phyloP scores from a whole-genome alignment of 176 grass and related monocot species.

The Aegilops umbellulata region DNA sequence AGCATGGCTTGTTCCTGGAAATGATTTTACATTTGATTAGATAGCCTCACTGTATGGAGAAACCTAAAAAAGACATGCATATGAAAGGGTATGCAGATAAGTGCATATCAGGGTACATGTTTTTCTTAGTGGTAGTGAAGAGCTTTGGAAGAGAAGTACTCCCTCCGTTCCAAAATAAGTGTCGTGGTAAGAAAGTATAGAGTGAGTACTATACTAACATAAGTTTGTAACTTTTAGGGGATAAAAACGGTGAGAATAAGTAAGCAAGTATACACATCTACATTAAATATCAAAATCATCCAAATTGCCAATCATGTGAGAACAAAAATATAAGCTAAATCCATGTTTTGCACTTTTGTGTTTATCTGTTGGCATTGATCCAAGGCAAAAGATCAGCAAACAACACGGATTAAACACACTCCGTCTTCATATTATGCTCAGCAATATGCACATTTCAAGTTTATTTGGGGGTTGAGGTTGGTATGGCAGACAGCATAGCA shows the following conservation, averaged over 20 bases:
- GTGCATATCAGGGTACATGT: neutral
- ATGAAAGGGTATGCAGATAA: neutral
- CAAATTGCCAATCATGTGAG: neutral
- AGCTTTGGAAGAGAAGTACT: neutral
- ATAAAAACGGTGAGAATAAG: neutral
- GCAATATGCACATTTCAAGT: neutral
- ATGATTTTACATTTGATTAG: neutral
- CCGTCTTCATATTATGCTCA: neutral
- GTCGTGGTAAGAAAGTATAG: neutral
- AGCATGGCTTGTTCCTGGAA: neutral
- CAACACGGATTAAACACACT: neutral
- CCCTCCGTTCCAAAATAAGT: no score
- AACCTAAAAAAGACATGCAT: neutral
- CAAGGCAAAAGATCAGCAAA: neutral
- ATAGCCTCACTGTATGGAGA: slow-evolving; percentile 3
- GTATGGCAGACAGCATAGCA: neutral
- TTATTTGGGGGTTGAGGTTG: neutral
- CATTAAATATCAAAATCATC: neutral
- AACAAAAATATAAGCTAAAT: neutral
- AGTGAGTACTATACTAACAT: neutral
- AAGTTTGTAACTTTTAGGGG: neutral
- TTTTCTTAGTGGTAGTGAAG: neutral
- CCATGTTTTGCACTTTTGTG: neutral
- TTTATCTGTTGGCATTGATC: neutral
- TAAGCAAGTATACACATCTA: neutral